Percentiles rank a stretch among this genome's conserved stretches.
Conservation (phyloP, 225 moss, liverwort and hornwort species). For the Sphagnum contortum region DNA sequence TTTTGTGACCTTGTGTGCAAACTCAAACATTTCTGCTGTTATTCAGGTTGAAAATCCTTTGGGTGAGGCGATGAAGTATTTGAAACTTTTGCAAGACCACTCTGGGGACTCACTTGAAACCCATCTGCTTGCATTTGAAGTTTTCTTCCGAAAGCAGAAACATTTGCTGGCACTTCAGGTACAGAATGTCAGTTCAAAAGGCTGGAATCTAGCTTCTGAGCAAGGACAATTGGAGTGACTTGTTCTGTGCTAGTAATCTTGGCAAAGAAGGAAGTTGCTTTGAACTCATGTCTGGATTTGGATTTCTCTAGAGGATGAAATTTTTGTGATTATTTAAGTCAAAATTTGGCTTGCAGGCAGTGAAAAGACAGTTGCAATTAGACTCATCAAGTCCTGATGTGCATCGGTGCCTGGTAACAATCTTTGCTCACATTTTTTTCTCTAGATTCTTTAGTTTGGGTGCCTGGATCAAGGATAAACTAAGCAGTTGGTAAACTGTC, state of each 20-base stretch:
- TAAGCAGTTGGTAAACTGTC: no score
- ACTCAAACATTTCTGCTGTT: no score
- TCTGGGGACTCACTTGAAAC: slow-evolving; percentile 76
- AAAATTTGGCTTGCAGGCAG: slow-evolving; percentile 30
- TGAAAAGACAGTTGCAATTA: slow-evolving; percentile 74
- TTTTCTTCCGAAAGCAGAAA: slow-evolving; percentile 86
- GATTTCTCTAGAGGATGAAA: not conserved
- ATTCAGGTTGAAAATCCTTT: slow-evolving; percentile 72
- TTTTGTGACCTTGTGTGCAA: no score
- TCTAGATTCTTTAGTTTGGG: no score
- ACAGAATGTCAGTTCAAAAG: not conserved
- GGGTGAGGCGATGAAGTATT: slow-evolving; percentile 81
- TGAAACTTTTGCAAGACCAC: slow-evolving; percentile 90
- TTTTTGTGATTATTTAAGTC: no score
- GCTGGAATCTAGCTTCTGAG: not conserved
- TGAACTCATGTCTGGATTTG: not conserved
- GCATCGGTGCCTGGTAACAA: slow-evolving; percentile 64
- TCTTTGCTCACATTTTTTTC: no score
- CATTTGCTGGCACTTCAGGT: slow-evolving; percentile 83
- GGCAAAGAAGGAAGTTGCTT: no score
- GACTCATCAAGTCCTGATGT: slow-evolving; percentile 69
- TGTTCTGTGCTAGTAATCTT: no score
- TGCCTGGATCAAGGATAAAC: no score
- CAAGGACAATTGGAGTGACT: not conserved
- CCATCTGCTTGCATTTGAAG: slow-evolving; percentile 87